Percentiles rank a stretch among this genome's conserved stretches.
These are phyloP conservation scores for Punctularia strigosozonata DNA, from an alignment of 768 basidiomycete genomes.

Conservation along the genomic window DNA sequence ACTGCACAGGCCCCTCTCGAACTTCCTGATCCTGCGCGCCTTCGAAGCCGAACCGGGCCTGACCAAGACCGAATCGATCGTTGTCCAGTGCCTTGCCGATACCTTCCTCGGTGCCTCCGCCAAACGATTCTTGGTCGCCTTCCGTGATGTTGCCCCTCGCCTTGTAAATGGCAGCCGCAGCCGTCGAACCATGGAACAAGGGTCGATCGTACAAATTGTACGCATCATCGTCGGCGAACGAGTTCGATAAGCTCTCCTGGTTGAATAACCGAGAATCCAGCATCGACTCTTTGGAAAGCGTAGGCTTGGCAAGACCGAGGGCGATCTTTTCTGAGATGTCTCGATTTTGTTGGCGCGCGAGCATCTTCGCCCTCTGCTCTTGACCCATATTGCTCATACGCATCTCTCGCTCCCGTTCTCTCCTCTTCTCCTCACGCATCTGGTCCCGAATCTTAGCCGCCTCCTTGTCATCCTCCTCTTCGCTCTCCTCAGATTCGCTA, in stretches of 20 bases:
- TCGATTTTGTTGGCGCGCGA: conserved; percentile 93
- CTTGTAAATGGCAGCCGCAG: conserved; percentile 99
- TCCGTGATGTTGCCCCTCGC: conserved; percentile 78
- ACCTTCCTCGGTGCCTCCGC: conserved; percentile 92
- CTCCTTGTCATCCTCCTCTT: conserved; percentile 64
- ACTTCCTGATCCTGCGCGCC: conserved; percentile 81
- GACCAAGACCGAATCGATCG: conserved; percentile 87
- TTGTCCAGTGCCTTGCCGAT: conserved; percentile 84
- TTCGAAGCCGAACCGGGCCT: conserved; percentile 78
- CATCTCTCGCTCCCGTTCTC: conserved; percentile 94
- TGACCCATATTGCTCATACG: conserved; percentile 98
- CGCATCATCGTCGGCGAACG: conserved; percentile 86
- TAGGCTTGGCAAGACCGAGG: conserved; percentile 94
- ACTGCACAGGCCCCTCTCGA: conserved; percentile 90
- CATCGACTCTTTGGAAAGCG: conserved; percentile 93
- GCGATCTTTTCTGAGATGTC: conserved; percentile 99
- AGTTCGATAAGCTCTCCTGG: conserved; percentile 72
- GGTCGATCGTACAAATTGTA: conserved; percentile 94
- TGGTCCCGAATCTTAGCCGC: conserved; percentile 78
- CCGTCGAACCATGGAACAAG: conserved; percentile 90
- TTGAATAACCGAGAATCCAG: conserved; percentile 96
- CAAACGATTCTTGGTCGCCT: conserved; percentile 85
- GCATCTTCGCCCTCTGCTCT: conserved; percentile 90
- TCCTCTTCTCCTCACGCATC: conserved; percentile 85
- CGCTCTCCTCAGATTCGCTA: conserved; percentile 41